A percentile compares a stretch with the other conserved stretches of the same genome.
Conservation (phyloP, 805 yeast species). For the Wickerhamomyces bovis region DNA sequence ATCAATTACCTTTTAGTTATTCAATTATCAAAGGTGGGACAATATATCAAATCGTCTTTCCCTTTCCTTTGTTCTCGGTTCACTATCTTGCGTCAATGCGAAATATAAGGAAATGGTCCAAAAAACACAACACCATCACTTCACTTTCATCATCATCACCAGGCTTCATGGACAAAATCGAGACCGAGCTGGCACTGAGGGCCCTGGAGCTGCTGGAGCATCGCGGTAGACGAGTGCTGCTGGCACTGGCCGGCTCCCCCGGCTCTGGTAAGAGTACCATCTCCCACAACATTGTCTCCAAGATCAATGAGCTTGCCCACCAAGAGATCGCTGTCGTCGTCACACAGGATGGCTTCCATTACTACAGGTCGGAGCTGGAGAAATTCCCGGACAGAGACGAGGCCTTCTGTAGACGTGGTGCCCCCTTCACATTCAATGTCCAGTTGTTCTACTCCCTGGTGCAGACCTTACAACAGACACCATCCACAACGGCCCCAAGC, state of each 20-base stretch:
- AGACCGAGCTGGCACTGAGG: background rate
- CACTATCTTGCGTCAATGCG: background rate
- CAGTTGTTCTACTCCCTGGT: conserved; percentile 10
- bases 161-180: conserved; percentile 12
- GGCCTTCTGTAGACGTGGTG: conserved; percentile 68
- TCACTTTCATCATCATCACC: too few relatives aligned
- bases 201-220: conserved; percentile 2
- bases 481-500: conserved; percentile 22
- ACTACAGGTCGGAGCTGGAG: conserved; percentile 43
- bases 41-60: too few relatives aligned
- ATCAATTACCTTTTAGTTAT: too few relatives aligned
- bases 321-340: conserved; percentile 37
- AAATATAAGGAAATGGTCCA: too few relatives aligned
- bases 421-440: conserved; percentile 79
- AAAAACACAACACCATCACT: background rate
- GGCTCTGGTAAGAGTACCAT: conserved; percentile 12
- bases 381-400: conserved; percentile 45
- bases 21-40: too few relatives aligned
- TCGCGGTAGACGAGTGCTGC: conserved; percentile 4
- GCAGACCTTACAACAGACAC: conserved; percentile 29
- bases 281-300: conserved; percentile 2
- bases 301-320: conserved; percentile 4
- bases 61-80: background rate
- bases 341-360: conserved; percentile 77
- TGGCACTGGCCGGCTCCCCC: conserved; percentile 11